Percentiles rank a stretch among this genome's conserved stretches.
These are phyloP conservation scores for Trichoderma lentiforme DNA, from an alignment of 2,329 filamentous ascomycete genomes.

Conservation along the genomic window DNA sequence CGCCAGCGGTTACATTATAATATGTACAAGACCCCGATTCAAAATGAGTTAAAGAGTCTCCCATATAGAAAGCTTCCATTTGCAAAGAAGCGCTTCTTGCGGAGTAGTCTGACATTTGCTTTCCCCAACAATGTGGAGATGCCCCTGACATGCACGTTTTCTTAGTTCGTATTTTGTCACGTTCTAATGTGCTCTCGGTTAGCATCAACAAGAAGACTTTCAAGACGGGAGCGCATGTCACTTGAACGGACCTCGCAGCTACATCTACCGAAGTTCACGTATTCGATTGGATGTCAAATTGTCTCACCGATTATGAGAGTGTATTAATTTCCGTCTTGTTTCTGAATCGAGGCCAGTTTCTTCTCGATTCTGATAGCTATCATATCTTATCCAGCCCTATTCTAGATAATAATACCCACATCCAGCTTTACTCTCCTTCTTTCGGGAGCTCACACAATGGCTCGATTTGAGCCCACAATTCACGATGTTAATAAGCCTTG, in stretches of 20 bases:
- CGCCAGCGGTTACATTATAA: background rate
- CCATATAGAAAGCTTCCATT: background rate
- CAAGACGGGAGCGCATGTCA: too few relatives aligned
- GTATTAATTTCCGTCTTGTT: background rate
- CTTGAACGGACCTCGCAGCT: too few relatives aligned
- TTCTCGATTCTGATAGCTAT: background rate
- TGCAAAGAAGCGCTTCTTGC: background rate
- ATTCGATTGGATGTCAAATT: background rate
- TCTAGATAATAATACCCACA: background rate
- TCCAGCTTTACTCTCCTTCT: background rate
- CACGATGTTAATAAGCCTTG: background rate
- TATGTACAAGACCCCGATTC: background rate
- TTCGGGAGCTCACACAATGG: background rate
- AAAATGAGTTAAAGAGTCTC: background rate
- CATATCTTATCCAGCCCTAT: background rate
- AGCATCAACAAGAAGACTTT: too few relatives aligned
- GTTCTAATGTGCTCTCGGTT: background rate
- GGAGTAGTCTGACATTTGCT: background rate
- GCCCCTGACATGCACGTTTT: background rate
- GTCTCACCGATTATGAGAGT: background rate
- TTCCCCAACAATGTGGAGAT: background rate
- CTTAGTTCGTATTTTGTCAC: background rate
- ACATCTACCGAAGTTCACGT: background rate
- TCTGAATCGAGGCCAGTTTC: background rate
- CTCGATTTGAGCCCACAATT: background rate